Conservation (phyloP, 257 asterid genomes). For the Ehretia macrophylla region DNA sequence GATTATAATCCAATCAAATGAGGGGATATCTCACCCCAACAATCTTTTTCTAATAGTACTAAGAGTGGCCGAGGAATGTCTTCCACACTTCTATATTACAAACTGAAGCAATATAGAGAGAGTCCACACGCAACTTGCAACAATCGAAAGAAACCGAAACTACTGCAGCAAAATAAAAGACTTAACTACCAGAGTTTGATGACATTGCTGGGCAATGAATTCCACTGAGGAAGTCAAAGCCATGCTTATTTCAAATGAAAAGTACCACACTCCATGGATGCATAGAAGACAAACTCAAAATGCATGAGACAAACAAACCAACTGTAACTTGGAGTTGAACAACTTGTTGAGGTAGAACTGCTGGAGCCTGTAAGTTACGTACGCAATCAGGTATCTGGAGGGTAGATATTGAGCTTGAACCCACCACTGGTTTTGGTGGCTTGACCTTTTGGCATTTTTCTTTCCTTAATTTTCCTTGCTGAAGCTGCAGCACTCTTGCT, state of each 20-base stretch:
- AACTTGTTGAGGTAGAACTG: not conserved
- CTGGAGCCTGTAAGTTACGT: not conserved
- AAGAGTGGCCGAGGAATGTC: too few relatives aligned
- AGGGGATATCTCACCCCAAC: too few relatives aligned
- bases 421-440: not conserved
- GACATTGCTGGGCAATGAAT: not conserved
- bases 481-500: slow-evolving; percentile 11
- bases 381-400: slow-evolving; percentile 9
- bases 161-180: too few relatives aligned
- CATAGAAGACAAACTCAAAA: not conserved
- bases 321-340: not conserved
- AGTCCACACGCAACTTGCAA: not conserved
- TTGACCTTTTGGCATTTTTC: not conserved
- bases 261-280: not conserved
- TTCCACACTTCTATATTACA: not conserved
- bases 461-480: slow-evolving; percentile 14
- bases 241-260: not conserved
- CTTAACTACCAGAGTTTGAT: not conserved
- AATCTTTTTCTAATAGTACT: too few relatives aligned
- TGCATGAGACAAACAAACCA: too few relatives aligned
- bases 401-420: slow-evolving; percentile 29
- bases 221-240: not conserved
- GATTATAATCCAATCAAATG: too few relatives aligned
- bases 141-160: not conserved
- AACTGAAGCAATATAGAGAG: not conserved